Evolutionary conservation across 257 asterid species (phyloP).

Genomic region (Solanum tacnaense): DNA sequence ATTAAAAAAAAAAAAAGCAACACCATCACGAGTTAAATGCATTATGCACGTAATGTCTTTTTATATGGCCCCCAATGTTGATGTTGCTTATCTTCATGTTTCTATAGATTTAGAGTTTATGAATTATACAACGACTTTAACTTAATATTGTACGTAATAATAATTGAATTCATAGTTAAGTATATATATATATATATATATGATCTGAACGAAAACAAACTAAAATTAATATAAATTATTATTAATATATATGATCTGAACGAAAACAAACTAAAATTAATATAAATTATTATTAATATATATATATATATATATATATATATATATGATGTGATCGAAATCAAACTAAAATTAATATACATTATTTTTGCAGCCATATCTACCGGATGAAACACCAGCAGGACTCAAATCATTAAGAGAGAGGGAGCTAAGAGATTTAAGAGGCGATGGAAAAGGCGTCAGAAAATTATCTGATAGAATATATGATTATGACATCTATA

Average conservation of each 20-base stretch:
- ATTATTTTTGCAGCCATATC: constrained; percentile 48
- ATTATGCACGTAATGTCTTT: background rate
- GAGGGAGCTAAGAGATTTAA: constrained; percentile 56
- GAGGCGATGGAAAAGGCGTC: constrained; percentile 81
- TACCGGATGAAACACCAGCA: constrained; percentile 82
- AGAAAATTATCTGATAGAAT: constrained; percentile 71
- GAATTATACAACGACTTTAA: background rate
- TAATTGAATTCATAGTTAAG: background rate
- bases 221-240: too few species aligned
- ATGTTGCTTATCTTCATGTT: background rate
- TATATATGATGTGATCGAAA: background rate
- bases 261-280: background rate
- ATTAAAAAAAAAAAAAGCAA: background rate
- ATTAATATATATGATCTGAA: background rate
- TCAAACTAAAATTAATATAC: background rate
- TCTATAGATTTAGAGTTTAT: background rate
- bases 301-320: too few species aligned
- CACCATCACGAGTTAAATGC: background rate
- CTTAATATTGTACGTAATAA: background rate
- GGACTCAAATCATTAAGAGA: constrained; percentile 74
- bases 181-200: background rate
- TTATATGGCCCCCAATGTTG: background rate
- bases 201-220: background rate
- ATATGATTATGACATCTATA: constrained; percentile 75
- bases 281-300: too few species aligned